These are phyloP conservation scores for Talaromyces sp. DNA, from an alignment of 2,329 filamentous ascomycete genomes.

Conservation along the genomic window DNA sequence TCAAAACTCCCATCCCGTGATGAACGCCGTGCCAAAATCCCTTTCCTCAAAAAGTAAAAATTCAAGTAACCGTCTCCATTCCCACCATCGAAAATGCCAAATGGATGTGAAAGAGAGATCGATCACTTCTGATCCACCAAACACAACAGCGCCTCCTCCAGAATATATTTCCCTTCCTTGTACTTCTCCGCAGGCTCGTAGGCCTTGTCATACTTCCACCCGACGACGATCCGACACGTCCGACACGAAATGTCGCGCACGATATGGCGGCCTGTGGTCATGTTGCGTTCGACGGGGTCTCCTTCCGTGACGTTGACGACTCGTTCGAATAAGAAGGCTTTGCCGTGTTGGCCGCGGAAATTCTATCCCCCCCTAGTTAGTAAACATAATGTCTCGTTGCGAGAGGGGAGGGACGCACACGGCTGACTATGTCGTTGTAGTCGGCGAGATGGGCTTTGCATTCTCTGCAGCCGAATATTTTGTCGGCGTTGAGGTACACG, in stretches of 20 bases:
- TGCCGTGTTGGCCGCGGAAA: constrained; percentile 97
- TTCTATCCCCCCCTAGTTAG: constrained; percentile 59
- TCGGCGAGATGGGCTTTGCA: constrained; percentile 96
- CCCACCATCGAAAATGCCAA: background rate
- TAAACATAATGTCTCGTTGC: background rate
- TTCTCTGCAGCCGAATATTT: constrained; percentile 88
- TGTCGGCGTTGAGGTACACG: constrained; percentile 79
- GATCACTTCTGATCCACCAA: constrained; percentile 38
- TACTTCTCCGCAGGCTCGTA: constrained; percentile 93
- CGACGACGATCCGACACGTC: constrained; percentile 88
- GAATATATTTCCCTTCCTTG: constrained; percentile 97
- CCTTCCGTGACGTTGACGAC: constrained; percentile 86
- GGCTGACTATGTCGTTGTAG: constrained; percentile 92
- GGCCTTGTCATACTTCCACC: constrained; percentile 99
- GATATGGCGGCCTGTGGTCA: constrained; percentile 94
- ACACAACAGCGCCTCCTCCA: constrained; percentile 87
- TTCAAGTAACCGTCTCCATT: background rate
- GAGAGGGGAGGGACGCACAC: constrained; percentile 58
- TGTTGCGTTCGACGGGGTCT: constrained; percentile 89
- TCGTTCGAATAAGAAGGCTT: constrained; percentile 91
- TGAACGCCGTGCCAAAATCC: background rate
- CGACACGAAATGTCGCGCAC: constrained; percentile 90
- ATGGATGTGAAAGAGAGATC: background rate
- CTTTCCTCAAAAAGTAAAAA: background rate
- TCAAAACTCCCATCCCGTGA: background rate